Conservation (phyloP, 2,329 filamentous ascomycete genomes). For the Chaetothyriales sp. region DNA sequence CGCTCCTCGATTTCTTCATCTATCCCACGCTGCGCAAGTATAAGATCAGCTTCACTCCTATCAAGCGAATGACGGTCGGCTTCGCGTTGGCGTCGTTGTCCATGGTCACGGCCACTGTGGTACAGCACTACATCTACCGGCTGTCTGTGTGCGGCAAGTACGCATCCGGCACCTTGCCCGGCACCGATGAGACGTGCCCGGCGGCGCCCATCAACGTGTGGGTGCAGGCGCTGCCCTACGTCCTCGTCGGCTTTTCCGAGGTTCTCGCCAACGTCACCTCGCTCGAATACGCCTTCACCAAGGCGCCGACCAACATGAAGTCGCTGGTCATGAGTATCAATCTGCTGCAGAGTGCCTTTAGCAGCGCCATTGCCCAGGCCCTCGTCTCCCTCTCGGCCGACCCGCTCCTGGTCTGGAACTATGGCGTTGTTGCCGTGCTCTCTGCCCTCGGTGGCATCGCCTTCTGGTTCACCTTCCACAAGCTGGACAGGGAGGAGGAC, state of each 20-base stretch:
- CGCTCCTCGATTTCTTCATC: slow-evolving; percentile 37
- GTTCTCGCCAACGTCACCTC: slow-evolving; percentile 37
- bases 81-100: slow-evolving; percentile 33
- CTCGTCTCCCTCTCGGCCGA: slow-evolving; percentile 47
- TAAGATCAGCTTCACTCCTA: slow-evolving; percentile 36
- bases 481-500: slow-evolving; percentile 54
- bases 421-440: slow-evolving; percentile 46
- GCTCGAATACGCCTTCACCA: slow-evolving; percentile 63
- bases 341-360: slow-evolving; percentile 56
- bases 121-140: slow-evolving; percentile 42
- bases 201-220: slow-evolving; percentile 52
- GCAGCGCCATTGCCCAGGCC: slow-evolving; percentile 55
- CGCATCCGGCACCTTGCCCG: slow-evolving; percentile 26
- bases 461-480: slow-evolving; percentile 55
- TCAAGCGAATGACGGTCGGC: slow-evolving; percentile 38
- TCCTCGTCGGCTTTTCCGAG: slow-evolving; percentile 19
- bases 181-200: slow-evolving; percentile 29
- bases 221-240: slow-evolving; percentile 18
- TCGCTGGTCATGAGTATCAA: slow-evolving; percentile 51
- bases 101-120: slow-evolving; percentile 37
- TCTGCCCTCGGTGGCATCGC: slow-evolving; percentile 45
- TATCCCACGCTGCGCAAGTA: slow-evolving; percentile 36
- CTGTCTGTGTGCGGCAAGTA: slow-evolving; percentile 44
- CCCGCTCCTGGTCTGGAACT: slow-evolving; percentile 58
- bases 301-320: slow-evolving; percentile 66